A percentile compares a stretch with the other conserved stretches of the same genome.
Evolutionary conservation across 305 asterid species (phyloP).

Genomic region (Fraxinus platypoda): DNA sequence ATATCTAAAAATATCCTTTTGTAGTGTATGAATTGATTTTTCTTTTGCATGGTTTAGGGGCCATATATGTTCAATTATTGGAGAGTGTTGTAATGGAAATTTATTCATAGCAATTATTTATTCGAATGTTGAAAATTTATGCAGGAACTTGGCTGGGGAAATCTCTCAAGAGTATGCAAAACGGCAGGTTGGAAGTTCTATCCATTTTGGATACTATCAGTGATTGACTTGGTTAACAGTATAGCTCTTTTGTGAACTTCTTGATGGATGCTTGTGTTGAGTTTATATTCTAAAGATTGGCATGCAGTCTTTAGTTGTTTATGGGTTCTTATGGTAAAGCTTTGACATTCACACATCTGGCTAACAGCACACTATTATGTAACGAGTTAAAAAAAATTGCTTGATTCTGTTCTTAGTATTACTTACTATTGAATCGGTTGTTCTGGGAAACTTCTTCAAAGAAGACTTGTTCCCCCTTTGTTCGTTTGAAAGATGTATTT

Average conservation of each 20-base stretch:
- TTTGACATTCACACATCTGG: not conserved
- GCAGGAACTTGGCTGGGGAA: constrained; percentile 99
- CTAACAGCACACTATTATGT: not conserved
- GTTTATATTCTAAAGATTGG: constrained; percentile 5
- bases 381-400: not conserved
- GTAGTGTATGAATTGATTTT: not conserved
- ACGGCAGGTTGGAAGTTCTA: constrained; percentile 64
- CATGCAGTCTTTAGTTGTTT: not conserved
- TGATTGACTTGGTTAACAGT: not conserved
- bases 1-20: not conserved
- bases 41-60: constrained; percentile 2
- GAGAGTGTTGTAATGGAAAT: not conserved
- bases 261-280: not conserved
- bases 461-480: not conserved
- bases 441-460: not conserved
- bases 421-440: not conserved
- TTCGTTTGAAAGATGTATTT: not conserved
- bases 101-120: not conserved
- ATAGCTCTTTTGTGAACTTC: not conserved
- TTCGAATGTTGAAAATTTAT: constrained; percentile 8
- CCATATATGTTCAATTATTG: not conserved
- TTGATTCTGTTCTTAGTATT: constrained; percentile 11
- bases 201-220: not conserved
- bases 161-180: constrained; percentile 82
- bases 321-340: not conserved